Base-by-base conservation (phyloP, 2,329 filamentous ascomycete species). In the Alternaria angustiovoidea region DNA sequence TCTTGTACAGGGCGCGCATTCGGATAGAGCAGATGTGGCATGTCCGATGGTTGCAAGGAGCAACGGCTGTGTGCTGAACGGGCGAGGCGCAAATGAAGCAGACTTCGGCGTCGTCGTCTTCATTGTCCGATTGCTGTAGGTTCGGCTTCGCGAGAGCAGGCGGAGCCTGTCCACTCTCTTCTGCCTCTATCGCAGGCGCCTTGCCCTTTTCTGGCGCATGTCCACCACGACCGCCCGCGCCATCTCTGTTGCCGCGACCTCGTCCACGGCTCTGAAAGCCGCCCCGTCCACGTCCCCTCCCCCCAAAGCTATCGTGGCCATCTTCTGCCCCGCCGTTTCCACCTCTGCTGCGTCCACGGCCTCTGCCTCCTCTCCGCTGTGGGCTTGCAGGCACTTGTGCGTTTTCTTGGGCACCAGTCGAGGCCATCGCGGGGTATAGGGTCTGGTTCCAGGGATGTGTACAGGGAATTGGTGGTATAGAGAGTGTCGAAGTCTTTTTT, bases 61-160 rank as follows among this genome's bases (percentile, higher is more conserved):
- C 89, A 66, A 99, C 88, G 9, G 94, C 91, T 70, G 92, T 89
- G 81, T 98, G 93, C 49, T 91, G 88, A 48, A 99, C 90, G 2
- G 90, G 88, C 66, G 94, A 97, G 57, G 95, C 94, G 80, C 95
- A 99, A 74, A 99, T 99, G 80, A 98, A 98, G 86, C 95, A 99
- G 62, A 97, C 87, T 64, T 97, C 86, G 28, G 86, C 86, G 48
- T 86, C 86, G 3, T 79, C 66, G 82, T 62, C 79, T 74, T 51
- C 74, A 46, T 67, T 65, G 42, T 67, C 58, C 12, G 48, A 62
- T 30, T 44, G 54, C 43, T 41, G 64, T 9, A 34, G 48, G 28
- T 41, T 51, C 7, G 58, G 54, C 38, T 61, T 57, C 6, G 44
- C 46, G 12, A 60, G 46, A n/a, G 48, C 26, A 24, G 54, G 34